phyloP scores from a whole-genome alignment of 2,329 filamentous ascomycete species.

The Fusarium multiceps region DNA sequence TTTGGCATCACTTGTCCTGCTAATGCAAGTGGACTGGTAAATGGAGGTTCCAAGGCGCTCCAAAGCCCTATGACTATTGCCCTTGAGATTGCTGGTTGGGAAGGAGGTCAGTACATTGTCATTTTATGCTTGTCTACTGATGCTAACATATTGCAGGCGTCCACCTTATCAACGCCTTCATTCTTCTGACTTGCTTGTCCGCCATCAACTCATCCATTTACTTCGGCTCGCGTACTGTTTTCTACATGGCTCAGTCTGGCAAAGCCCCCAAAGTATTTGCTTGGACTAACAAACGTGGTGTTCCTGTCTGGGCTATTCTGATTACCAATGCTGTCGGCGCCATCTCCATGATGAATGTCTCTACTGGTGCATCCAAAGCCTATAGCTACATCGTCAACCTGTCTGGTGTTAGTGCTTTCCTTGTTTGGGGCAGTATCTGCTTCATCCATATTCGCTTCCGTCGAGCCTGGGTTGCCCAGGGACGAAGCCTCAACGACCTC shows the following conservation, averaged over 20 bases:
- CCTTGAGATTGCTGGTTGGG: conserved; percentile 78
- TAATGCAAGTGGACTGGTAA: conserved; percentile 72
- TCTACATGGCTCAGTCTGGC: conserved; percentile 79
- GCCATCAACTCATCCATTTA: conserved; percentile 82
- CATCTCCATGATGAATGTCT: conserved; percentile 80
- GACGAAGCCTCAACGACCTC: conserved; percentile 63
- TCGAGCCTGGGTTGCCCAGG: conserved; percentile 69
- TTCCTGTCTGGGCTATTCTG: conserved; percentile 70
- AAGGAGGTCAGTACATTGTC: conserved; percentile 60
- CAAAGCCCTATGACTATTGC: conserved; percentile 80
- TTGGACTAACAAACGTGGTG: conserved; percentile 72
- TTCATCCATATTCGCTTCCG: conserved; percentile 80
- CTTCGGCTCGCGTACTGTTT: conserved; percentile 77
- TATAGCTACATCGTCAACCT: conserved; percentile 78
- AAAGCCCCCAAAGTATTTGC: conserved; percentile 78
- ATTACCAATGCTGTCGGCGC: conserved; percentile 77
- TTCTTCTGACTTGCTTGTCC: conserved; percentile 77
- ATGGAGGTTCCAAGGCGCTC: conserved; percentile 70
- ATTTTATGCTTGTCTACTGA: neutral
- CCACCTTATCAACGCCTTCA: conserved; percentile 82
- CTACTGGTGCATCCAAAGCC: conserved; percentile 71
- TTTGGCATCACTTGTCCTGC: conserved; percentile 79
- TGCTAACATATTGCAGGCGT: conserved; percentile 54
- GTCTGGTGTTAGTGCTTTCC: conserved; percentile 75
- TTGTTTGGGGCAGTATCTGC: conserved; percentile 77